phyloP scores from a whole-genome alignment of 768 basidiomycete species.

The Termitomyces sp. region DNA sequence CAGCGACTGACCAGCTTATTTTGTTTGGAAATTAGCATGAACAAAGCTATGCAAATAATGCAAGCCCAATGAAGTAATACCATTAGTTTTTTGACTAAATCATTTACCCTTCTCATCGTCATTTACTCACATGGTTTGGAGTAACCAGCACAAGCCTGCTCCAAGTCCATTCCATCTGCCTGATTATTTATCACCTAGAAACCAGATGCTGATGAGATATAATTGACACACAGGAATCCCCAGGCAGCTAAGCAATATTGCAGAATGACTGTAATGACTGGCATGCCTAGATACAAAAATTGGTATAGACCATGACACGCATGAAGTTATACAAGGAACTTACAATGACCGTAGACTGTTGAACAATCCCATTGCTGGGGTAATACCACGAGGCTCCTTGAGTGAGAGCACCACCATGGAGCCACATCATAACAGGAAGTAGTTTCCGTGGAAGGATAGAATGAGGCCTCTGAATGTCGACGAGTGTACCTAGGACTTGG shows the following conservation, averaged over 20 bases:
- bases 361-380: constrained; percentile 12
- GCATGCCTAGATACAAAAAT: constrained; percentile 3
- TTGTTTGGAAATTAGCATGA: too few species aligned
- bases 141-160: too few species aligned
- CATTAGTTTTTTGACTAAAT: too few species aligned
- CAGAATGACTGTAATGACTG: constrained; percentile 14
- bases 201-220: neutral
- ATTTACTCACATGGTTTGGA: too few species aligned
- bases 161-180: too few species aligned
- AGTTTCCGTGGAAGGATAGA: neutral
- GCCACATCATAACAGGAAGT: constrained; percentile 16
- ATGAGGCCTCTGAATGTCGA: constrained; percentile 15
- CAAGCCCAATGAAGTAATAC: too few species aligned
- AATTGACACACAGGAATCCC: constrained; percentile 14
- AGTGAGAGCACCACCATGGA: constrained; percentile 16
- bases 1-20: too few species aligned
- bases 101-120: too few species aligned
- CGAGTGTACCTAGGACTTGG: too few species aligned
- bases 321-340: neutral
- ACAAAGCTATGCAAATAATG: too few species aligned
- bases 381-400: constrained; percentile 16
- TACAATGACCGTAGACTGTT: constrained; percentile 13
- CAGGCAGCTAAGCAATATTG: constrained; percentile 15
- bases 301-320: neutral
- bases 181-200: too few species aligned